Evolutionary conservation across 805 yeast species (phyloP).

Genomic region (Ogataea methanolica): DNA sequence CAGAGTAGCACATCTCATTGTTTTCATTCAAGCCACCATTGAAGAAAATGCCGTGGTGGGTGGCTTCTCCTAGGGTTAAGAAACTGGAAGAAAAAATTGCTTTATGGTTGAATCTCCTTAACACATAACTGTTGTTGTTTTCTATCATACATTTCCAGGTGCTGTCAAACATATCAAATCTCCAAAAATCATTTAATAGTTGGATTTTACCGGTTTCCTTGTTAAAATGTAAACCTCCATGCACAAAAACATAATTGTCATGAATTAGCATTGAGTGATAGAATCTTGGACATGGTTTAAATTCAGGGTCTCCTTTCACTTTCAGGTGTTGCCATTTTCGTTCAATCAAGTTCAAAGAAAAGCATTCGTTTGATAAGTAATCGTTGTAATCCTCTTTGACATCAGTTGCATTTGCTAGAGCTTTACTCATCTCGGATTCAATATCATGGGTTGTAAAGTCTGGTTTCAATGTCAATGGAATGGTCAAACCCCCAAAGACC

Average conservation of each 20-base stretch:
- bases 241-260: constrained; percentile 48
- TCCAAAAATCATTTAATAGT: constrained; percentile 67
- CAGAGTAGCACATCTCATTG: constrained; percentile 30
- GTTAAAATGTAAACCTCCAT: constrained; percentile 58
- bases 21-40: constrained; percentile 47
- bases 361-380: constrained; percentile 60
- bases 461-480: constrained; percentile 46
- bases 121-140: constrained; percentile 24
- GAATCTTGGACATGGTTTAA: constrained; percentile 42
- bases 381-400: constrained; percentile 11
- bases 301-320: constrained; percentile 22
- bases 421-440: constrained; percentile 30
- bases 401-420: neutral
- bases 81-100: constrained; percentile 38
- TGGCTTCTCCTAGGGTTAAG: constrained; percentile 29
- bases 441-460: constrained; percentile 36
- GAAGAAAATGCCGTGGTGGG: constrained; percentile 46
- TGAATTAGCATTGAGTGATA: constrained; percentile 54
- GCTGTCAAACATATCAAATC: constrained; percentile 47
- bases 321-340: constrained; percentile 48
- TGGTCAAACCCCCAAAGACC: constrained; percentile 64
- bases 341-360: constrained; percentile 54
- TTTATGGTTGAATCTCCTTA: constrained; percentile 48
- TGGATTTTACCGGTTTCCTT: constrained; percentile 30
- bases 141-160: constrained; percentile 49